These are phyloP conservation scores for Colletotrichum filicis DNA, from an alignment of 2,329 filamentous ascomycete genomes.

Conservation along the genomic window DNA sequence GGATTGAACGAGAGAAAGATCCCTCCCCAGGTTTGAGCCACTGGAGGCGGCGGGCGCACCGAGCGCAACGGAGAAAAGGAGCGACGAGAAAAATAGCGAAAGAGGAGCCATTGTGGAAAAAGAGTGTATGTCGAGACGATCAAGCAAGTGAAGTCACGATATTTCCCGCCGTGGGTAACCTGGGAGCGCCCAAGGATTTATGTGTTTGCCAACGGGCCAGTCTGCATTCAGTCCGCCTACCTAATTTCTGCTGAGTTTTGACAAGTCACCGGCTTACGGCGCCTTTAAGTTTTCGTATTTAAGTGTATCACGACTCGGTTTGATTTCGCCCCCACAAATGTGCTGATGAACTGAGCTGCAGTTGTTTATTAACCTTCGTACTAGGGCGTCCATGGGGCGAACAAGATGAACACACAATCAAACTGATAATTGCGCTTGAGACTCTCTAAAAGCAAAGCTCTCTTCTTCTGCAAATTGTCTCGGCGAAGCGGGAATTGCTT, in stretches of 20 bases:
- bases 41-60: not conserved
- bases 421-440: not conserved
- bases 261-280: not conserved
- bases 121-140: not conserved
- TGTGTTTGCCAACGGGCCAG: not conserved
- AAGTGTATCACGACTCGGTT: not conserved
- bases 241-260: not conserved
- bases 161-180: rapidly evolving
- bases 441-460: not conserved
- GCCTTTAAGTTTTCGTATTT: not conserved
- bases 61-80: conserved; percentile 17
- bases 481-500: not conserved
- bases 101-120: not conserved
- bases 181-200: not conserved
- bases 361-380: not conserved
- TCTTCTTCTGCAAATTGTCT: not conserved
- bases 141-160: not conserved
- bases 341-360: no score
- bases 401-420: not conserved
- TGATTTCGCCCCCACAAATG: not conserved
- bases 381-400: not conserved
- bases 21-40: conserved; percentile 6
- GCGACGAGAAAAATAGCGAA: conserved; percentile 17
- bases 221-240: not conserved
- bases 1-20: conserved; percentile 2